phyloP scores from a whole-genome alignment of 495 filamentous ascomycete genomes.

The Thermothielavioides terrestris region DNA sequence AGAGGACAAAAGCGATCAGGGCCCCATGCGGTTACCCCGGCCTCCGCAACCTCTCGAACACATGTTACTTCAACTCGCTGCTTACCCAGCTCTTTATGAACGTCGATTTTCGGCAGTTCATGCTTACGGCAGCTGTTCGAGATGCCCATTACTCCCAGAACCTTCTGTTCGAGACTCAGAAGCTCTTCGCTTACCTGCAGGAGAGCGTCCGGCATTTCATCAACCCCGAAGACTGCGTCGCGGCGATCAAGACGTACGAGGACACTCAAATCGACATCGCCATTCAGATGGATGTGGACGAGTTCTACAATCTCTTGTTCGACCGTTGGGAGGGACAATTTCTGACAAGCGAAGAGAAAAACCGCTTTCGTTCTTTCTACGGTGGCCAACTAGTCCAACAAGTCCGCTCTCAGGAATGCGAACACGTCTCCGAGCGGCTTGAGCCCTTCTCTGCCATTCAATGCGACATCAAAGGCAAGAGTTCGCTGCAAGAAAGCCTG shows the following conservation, averaged over 20 bases:
- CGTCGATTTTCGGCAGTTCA: conserved; percentile 73
- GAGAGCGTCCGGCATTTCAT: conserved; percentile 62
- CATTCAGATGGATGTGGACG: conserved; percentile 95
- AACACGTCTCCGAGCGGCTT: conserved; percentile 81
- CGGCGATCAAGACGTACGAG: conserved; percentile 72
- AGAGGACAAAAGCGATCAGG: conserved; percentile 60
- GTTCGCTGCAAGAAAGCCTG: conserved; percentile 72
- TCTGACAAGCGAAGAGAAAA: conserved; percentile 55
- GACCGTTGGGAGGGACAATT: conserved; percentile 87
- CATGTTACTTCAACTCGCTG: conserved; percentile 94
- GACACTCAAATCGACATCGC: conserved; percentile 76
- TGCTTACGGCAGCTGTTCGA: conserved; percentile 51
- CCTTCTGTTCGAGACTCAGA: conserved; percentile 68
- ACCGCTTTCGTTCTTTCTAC: conserved; percentile 73
- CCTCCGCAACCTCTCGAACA: conserved; percentile 83
- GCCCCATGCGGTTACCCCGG: conserved; percentile 73
- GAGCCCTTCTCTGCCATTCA: conserved; percentile 95
- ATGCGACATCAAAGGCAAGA: conserved; percentile 94
- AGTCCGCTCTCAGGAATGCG: conserved; percentile 87
- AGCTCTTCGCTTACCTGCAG: conserved; percentile 80
- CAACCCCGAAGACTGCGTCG: conserved; percentile 64
- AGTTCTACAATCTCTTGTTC: conserved; percentile 91
- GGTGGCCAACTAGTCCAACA: conserved; percentile 90
- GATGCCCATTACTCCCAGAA: conserved; percentile 51
- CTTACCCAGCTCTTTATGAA: conserved; percentile 98